Evolutionary conservation across 768 basidiomycete genomes (phyloP).

Genomic region (Phanerochaete sordida): DNA sequence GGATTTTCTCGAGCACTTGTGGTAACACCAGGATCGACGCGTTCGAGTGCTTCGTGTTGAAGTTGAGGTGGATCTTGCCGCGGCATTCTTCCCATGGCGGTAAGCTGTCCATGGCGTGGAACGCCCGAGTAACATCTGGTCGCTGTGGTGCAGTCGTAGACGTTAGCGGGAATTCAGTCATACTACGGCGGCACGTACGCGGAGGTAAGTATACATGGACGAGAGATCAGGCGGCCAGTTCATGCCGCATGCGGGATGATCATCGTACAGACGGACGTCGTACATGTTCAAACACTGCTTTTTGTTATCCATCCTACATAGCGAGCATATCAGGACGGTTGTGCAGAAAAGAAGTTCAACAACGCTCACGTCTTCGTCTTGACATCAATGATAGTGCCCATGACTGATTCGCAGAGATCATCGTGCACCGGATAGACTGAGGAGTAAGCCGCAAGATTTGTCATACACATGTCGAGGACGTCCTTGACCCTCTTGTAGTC

Average conservation of each 20-base stretch:
- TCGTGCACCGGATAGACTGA: constrained; percentile 53
- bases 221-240: constrained; percentile 93
- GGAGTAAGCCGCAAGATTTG: constrained; percentile 30
- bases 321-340: background rate
- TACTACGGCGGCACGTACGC: constrained; percentile 46
- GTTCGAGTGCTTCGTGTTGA: constrained; percentile 52
- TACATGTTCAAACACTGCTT: constrained; percentile 91
- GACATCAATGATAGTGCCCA: constrained; percentile 40
- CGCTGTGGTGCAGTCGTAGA: constrained; percentile 45
- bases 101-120: constrained; percentile 77
- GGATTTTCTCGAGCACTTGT: constrained; percentile 70
- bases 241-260: constrained; percentile 88
- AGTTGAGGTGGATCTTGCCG: constrained; percentile 55
- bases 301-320: constrained; percentile 57
- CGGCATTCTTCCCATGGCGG: constrained; percentile 90
- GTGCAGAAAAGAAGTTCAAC: too few species aligned
- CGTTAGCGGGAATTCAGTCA: background rate
- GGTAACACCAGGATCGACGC: constrained; percentile 80
- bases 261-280: constrained; percentile 88
- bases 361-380: constrained; percentile 41
- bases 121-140: constrained; percentile 70
- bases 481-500: constrained; percentile 58
- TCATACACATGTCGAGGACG: constrained; percentile 57
- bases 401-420: constrained; percentile 55
- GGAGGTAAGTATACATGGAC: constrained; percentile 72